These are phyloP conservation scores for Microcyclospora pomicola DNA, from an alignment of 2,329 filamentous ascomycete species.

Conservation along the genomic window DNA sequence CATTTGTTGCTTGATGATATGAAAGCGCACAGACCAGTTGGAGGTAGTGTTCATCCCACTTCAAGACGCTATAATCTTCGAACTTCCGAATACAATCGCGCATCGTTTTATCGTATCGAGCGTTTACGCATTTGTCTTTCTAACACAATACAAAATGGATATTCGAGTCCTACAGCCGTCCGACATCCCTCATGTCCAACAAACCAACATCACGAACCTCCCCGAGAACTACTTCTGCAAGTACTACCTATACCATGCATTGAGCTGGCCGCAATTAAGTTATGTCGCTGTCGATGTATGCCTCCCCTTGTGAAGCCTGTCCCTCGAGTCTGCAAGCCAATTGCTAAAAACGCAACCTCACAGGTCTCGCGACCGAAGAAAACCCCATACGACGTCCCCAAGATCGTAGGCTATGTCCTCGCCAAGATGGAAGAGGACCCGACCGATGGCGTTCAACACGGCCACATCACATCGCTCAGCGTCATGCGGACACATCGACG, in stretches of 20 bases:
- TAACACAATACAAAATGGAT: slow-evolving; percentile 47
- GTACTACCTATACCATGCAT: slow-evolving; percentile 98
- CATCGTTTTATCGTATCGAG: too few relatives aligned
- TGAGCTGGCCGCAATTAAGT: slow-evolving; percentile 94
- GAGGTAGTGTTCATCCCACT: too few relatives aligned
- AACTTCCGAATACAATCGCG: too few relatives aligned
- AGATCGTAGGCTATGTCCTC: slow-evolving; percentile 97
- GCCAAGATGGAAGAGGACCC: slow-evolving; percentile 99
- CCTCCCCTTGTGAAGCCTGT: too few relatives aligned
- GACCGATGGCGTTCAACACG: slow-evolving; percentile 75
- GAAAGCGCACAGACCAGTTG: too few relatives aligned
- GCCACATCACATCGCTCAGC: slow-evolving; percentile 87
- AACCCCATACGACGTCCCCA: slow-evolving; percentile 76
- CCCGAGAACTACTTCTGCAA: slow-evolving; percentile 99
- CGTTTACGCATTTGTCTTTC: too few relatives aligned
- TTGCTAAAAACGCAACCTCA: background rate
- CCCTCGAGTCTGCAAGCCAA: background rate
- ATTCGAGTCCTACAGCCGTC: slow-evolving; percentile 74
- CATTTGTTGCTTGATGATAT: too few relatives aligned
- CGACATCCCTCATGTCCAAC: slow-evolving; percentile 85
- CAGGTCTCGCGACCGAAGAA: slow-evolving; percentile 60
- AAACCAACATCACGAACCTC: slow-evolving; percentile 96
- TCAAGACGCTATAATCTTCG: too few relatives aligned
- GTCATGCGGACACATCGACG: slow-evolving; percentile 93
- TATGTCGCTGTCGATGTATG: slow-evolving; percentile 83